Evolutionary conservation across 139 green algal genomes (phyloP), one percentile per base, ranked within the genome.

Genomic region (Chlamydomonas eustigma): DNA sequence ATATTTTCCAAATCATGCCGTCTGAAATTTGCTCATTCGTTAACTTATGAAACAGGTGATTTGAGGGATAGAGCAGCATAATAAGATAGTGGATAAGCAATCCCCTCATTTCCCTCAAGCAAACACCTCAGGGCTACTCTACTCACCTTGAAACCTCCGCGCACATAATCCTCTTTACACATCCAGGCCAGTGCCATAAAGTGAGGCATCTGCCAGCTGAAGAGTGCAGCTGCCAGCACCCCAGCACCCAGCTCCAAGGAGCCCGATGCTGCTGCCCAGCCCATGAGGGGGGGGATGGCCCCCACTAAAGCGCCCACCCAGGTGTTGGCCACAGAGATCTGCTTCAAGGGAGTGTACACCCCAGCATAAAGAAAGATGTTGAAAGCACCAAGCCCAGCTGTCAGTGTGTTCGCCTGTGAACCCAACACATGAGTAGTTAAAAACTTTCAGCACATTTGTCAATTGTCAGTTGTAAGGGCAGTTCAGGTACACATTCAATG

Each of bases 281-380:
- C 96, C 91, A 99, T 99, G 8, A 99, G 90, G 1, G 96, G 96
- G 22, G 96, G 96, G 64, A 99, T 92, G 39, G 93, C 96, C 22
- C 96, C 96, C 58, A 99, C 96, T 2, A 98, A 76, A 1, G 96
- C 96, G 31, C 96, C 96, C 37, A 99, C 90, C 96, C 96, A 99
- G 4, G 96, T 99, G 71, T 86, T 85, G 12, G 12, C 64, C 0
- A 85, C 38, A 69, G 83, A 93, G 18, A 98, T 3, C 75, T 92
- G 90, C 85, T 99, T 99, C 1, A 99, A 85, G 0, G 96, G 94
- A 0, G 96, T 99, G 88, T 99, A 99, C 31, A 97, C 83, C 44
- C 77, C 87, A 0, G 96, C 92, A 71, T 99, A 99, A 39, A 99
- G 90, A 18, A 71, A 66, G 51, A 99, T 98, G 88, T 98, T 99